Evolutionary conservation across 2,329 filamentous ascomycete genomes (phyloP).

Genomic region (Didymellaceae sp.): DNA sequence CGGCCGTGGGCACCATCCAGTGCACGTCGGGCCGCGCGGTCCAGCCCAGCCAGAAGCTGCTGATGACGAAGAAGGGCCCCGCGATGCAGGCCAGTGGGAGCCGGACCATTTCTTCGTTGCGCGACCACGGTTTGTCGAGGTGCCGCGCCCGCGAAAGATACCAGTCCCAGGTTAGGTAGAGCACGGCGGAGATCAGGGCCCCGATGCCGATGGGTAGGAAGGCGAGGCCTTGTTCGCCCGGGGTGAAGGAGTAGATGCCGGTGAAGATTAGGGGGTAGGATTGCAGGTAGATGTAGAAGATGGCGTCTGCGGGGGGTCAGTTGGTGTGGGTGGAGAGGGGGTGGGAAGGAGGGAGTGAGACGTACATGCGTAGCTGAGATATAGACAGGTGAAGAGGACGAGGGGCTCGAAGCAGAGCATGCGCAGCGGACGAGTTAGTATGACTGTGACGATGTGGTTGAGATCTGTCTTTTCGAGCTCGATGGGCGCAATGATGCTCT

Average conservation of each 20-base stretch:
- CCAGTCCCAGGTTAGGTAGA: slow-evolving; percentile 71
- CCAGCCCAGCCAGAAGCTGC: slow-evolving; percentile 55
- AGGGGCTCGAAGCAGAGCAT: slow-evolving; percentile 80
- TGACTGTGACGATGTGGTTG: slow-evolving; percentile 68
- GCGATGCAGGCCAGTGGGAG: slow-evolving; percentile 75
- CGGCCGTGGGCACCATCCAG: slow-evolving; percentile 53
- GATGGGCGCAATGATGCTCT: slow-evolving; percentile 63
- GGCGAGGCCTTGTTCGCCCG: slow-evolving; percentile 69
- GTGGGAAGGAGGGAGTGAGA: not conserved
- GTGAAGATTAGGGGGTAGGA: slow-evolving; percentile 73
- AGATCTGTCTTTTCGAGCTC: slow-evolving; percentile 68
- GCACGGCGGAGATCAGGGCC: slow-evolving; percentile 61
- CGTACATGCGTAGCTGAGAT: slow-evolving; percentile 67
- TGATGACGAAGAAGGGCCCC: slow-evolving; percentile 63
- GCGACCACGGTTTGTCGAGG: slow-evolving; percentile 62
- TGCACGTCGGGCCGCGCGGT: slow-evolving; percentile 46
- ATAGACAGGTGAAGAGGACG: slow-evolving; percentile 73
- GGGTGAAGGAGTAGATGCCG: slow-evolving; percentile 66
- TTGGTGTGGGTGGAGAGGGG: not conserved
- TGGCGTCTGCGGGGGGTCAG: slow-evolving; percentile 45
- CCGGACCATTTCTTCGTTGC: slow-evolving; percentile 70
- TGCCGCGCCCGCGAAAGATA: slow-evolving; percentile 61
- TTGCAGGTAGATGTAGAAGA: slow-evolving; percentile 78
- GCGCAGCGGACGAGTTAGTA: slow-evolving; percentile 72
- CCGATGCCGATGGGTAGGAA: slow-evolving; percentile 74